Conservation (phyloP, 495 filamentous ascomycete genomes). For the Xylona heveae region DNA sequence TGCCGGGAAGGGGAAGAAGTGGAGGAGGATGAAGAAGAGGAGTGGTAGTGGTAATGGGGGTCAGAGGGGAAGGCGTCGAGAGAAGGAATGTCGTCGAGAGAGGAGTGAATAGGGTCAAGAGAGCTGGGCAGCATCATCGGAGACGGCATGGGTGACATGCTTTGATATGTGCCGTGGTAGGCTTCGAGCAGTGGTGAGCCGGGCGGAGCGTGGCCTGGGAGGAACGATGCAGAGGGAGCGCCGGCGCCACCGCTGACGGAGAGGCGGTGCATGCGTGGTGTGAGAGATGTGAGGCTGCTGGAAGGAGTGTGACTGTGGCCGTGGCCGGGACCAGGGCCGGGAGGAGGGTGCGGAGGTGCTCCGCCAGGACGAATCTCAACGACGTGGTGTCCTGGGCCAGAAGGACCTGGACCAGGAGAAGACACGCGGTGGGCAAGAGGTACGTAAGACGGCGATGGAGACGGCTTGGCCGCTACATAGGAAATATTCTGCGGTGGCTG, state of each 20-base stretch:
- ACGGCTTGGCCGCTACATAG: constrained; percentile 3
- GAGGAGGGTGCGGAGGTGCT: background rate
- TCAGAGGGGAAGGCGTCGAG: constrained; percentile 8
- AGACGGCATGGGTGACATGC: constrained; percentile 85
- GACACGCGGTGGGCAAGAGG: too few species aligned
- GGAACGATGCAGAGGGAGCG: constrained; percentile 9
- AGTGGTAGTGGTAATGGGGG: constrained; percentile 7
- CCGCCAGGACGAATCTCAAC: constrained; percentile 5
- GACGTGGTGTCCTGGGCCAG: background rate
- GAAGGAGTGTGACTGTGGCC: constrained; percentile 6
- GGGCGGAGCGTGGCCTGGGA: constrained; percentile 31
- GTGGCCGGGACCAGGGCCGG: constrained; percentile 16
- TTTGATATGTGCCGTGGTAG: constrained; percentile 87
- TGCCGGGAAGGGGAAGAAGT: constrained; percentile 6
- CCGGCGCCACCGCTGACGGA: constrained; percentile 10
- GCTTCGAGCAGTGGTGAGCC: constrained; percentile 69
- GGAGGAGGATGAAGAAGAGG: constrained; percentile 8
- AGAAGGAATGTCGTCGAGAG: constrained; percentile 9
- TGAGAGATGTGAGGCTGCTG: constrained; percentile 19
- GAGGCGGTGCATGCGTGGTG: constrained; percentile 24
- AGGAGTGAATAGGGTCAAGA: constrained; percentile 7
- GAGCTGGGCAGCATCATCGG: constrained; percentile 31
- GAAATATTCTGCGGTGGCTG: constrained; percentile 13
- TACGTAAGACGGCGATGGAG: too few species aligned
- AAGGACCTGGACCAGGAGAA: background rate